These are phyloP conservation scores for Aspergillus olivimuriae DNA, from an alignment of 495 filamentous ascomycete species.

Conservation along the genomic window DNA sequence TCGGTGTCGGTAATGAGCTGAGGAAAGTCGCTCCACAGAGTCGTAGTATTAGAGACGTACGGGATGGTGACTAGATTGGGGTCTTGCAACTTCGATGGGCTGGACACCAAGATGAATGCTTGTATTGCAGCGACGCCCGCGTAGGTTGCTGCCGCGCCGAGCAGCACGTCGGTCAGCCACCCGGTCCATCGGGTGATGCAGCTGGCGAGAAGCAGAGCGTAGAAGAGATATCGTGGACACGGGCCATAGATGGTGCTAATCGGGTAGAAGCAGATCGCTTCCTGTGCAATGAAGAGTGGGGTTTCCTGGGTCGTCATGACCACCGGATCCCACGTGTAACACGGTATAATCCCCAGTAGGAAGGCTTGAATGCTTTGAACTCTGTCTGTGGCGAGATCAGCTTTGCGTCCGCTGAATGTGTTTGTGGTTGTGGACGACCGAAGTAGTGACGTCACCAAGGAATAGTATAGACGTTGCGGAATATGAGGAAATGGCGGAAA, in stretches of 20 bases:
- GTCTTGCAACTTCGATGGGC: too few relatives aligned
- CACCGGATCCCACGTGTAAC: too few relatives aligned
- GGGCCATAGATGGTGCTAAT: constrained; percentile 33
- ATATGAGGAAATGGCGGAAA: too few relatives aligned
- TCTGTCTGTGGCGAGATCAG: too few relatives aligned
- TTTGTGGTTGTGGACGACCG: too few relatives aligned
- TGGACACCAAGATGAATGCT: constrained; percentile 23
- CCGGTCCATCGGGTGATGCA: constrained; percentile 30
- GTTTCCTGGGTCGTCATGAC: too few relatives aligned
- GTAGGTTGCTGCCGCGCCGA: constrained; percentile 28
- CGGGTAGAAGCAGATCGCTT: constrained; percentile 27
- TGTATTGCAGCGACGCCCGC: constrained; percentile 31
- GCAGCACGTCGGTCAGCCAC: constrained; percentile 28
- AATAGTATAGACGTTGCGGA: too few relatives aligned
- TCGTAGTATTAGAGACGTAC: constrained; percentile 14
- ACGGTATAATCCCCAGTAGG: too few relatives aligned
- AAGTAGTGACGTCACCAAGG: too few relatives aligned
- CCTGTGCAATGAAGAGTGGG: constrained; percentile 30
- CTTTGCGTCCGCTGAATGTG: too few relatives aligned
- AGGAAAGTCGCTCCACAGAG: constrained; percentile 16
- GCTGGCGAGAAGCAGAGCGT: constrained; percentile 22
- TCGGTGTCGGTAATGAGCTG: constrained; percentile 17
- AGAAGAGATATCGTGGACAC: constrained; percentile 32
- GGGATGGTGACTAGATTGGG: constrained; percentile 29
- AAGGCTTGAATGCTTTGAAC: too few relatives aligned